These are phyloP conservation scores for Periconia macrospinosa DNA, from an alignment of 2,329 filamentous ascomycete species.

Conservation along the genomic window DNA sequence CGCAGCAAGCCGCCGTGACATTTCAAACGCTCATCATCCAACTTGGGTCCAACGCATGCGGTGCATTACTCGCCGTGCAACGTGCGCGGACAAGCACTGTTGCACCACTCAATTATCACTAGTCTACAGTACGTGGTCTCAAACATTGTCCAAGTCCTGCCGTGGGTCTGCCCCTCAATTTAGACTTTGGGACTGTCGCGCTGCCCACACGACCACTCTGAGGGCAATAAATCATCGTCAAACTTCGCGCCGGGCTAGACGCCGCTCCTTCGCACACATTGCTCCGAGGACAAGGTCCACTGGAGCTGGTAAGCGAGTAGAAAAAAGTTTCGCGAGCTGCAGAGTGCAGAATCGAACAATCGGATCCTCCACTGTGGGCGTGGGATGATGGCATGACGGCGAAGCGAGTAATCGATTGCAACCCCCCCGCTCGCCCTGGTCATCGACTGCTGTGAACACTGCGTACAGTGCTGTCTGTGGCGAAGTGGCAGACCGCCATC, in stretches of 20 bases:
- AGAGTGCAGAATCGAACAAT: neutral
- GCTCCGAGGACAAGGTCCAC: neutral
- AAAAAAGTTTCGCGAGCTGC: neutral
- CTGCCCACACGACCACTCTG: neutral
- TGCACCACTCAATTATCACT: neutral
- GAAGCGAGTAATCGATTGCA: neutral
- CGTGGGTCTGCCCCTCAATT: neutral
- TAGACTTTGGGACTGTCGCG: neutral
- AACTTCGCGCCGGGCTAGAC: neutral
- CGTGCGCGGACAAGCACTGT: neutral
- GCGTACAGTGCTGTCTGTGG: too few relatives aligned
- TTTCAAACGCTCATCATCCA: conserved; percentile 7
- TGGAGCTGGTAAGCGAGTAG: neutral
- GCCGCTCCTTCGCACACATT: neutral
- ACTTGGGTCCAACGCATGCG: conserved; percentile 2
- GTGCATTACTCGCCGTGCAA: conserved; percentile 6
- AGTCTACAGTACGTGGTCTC: neutral
- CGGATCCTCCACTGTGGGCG: neutral
- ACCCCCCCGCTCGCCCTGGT: too few relatives aligned
- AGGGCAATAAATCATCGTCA: neutral
- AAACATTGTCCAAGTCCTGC: neutral
- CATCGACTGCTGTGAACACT: too few relatives aligned
- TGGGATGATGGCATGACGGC: neutral
- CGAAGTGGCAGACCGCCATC: too few relatives aligned
- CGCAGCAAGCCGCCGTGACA: conserved; percentile 31